These are phyloP conservation scores for Collybia sordida DNA, from an alignment of 768 basidiomycete genomes.

Conservation along the genomic window DNA sequence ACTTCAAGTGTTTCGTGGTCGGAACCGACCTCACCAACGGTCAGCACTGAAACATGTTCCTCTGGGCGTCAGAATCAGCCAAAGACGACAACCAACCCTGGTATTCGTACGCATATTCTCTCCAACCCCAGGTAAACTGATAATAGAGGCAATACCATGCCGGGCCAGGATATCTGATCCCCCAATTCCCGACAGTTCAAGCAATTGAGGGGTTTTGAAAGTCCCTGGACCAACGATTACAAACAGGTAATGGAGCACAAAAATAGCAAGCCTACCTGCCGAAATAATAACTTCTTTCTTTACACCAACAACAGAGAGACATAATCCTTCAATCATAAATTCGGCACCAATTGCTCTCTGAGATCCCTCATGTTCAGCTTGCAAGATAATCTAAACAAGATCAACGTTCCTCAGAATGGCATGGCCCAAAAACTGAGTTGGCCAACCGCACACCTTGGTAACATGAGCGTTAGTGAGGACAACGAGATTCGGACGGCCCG, in stretches of 20 bases:
- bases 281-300: background rate
- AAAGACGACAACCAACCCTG: background rate
- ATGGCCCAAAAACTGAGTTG: too few relatives aligned
- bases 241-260: too few relatives aligned
- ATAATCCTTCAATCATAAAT: constrained; percentile 25
- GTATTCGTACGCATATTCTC: constrained; percentile 3
- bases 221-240: background rate
- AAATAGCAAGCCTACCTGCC: too few relatives aligned
- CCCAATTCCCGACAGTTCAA: constrained; percentile 4
- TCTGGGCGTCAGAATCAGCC: too few relatives aligned
- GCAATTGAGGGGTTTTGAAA: background rate
- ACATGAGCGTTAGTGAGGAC: constrained; percentile 26
- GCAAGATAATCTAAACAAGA: constrained; percentile 6
- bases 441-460: constrained; percentile 1
- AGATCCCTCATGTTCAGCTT: background rate
- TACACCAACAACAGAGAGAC: background rate
- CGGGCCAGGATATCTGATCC: background rate
- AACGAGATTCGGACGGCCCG: constrained; percentile 22
- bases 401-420: too few relatives aligned
- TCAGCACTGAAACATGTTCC: too few relatives aligned
- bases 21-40: too few relatives aligned
- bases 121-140: constrained; percentile 6
- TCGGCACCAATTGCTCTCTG: constrained; percentile 9
- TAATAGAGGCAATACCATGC: constrained; percentile 1
- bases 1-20: too few relatives aligned